Conservation (phyloP, 108 stramenopile genomes). For the Parmales sp. region DNA sequence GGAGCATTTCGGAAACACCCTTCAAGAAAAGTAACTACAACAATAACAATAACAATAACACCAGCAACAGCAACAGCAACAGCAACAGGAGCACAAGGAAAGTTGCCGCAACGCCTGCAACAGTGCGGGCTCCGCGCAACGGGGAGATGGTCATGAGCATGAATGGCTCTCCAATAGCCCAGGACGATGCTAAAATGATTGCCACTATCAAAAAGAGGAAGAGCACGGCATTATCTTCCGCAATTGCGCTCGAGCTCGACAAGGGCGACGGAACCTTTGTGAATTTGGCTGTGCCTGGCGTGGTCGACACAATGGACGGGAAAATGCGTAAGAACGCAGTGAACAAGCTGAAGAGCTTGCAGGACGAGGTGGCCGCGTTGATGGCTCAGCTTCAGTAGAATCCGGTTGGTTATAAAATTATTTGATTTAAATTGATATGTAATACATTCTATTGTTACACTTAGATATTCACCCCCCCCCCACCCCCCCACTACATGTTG, state of each 20-base stretch:
- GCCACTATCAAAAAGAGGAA: not conserved
- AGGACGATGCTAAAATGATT: not conserved
- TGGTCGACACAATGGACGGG: not conserved
- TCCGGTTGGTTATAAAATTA: no score
- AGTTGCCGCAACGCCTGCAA: not conserved
- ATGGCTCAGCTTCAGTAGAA: constrained; percentile 9
- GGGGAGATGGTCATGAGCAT: not conserved
- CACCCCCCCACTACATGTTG: no score
- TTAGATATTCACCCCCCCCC: no score
- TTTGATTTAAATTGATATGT: no score
- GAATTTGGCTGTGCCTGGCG: not conserved
- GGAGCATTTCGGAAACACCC: no score
- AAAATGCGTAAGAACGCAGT: not conserved
- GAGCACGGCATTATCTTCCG: not conserved
- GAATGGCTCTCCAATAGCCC: not conserved
- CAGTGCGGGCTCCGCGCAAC: not conserved
- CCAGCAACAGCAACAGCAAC: not conserved
- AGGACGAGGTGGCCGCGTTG: constrained; percentile 6
- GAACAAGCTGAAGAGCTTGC: not conserved
- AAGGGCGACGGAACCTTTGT: not conserved
- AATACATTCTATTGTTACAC: no score
- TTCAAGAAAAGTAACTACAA: not conserved
- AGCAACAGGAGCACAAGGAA: not conserved
- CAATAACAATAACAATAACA: not conserved
- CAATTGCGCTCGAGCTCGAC: not conserved